Conservation (phyloP, 1,284 basidiomycete genomes). For the Fomitopsis betulina region DNA sequence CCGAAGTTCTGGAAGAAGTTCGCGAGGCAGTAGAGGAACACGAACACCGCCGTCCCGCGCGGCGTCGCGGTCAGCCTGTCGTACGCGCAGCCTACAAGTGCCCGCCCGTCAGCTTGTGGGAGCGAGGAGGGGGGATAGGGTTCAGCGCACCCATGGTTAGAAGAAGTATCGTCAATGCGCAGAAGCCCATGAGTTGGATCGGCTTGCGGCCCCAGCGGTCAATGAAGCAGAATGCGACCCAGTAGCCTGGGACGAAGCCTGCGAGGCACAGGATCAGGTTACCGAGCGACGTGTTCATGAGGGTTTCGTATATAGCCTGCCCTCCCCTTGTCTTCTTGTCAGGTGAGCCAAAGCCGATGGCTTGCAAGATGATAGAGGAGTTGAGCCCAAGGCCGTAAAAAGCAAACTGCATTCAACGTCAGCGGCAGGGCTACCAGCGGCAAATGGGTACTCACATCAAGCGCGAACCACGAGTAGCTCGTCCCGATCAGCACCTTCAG, state of each 20-base stretch:
- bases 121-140: background rate
- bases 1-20: constrained; percentile 58
- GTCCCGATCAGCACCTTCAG: constrained; percentile 61
- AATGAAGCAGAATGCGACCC: constrained; percentile 63
- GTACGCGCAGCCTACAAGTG: constrained; percentile 48
- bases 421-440: constrained; percentile 3
- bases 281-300: constrained; percentile 53
- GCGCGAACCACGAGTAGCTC: constrained; percentile 72
- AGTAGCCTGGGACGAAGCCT: constrained; percentile 75
- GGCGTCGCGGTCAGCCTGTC: constrained; percentile 42
- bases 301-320: constrained; percentile 41
- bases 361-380: constrained; percentile 57
- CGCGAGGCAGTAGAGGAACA: constrained; percentile 59
- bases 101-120: background rate
- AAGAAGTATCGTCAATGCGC: constrained; percentile 62
- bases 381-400: constrained; percentile 87
- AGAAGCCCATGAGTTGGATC: constrained; percentile 79
- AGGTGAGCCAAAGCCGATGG: constrained; percentile 54
- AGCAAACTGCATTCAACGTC: constrained; percentile 49
- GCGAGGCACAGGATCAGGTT: constrained; percentile 70
- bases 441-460: constrained; percentile 45
- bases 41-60: constrained; percentile 41
- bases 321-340: constrained; percentile 27
- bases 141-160: constrained; percentile 45
- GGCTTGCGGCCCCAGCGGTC: constrained; percentile 72